Evolutionary conservation across 2,329 filamentous ascomycete genomes (phyloP).

Genomic region (Hyphodiscus sp.): DNA sequence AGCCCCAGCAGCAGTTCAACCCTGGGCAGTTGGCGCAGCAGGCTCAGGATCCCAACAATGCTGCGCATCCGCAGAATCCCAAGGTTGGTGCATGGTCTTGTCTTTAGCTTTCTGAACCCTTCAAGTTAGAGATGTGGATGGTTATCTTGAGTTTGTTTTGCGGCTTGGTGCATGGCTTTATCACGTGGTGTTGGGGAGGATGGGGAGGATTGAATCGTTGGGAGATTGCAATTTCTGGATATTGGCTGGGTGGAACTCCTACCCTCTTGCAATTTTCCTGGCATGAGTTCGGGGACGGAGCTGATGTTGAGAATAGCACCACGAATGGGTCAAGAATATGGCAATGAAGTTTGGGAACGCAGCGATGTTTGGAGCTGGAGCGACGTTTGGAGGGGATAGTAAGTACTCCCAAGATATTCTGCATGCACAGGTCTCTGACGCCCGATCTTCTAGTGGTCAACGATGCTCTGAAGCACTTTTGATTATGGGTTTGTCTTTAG

Average conservation of each 20-base stretch:
- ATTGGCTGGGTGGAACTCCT: too few relatives aligned
- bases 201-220: too few relatives aligned
- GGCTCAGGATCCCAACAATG: conserved; percentile 27
- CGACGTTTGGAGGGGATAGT: conserved; percentile 26
- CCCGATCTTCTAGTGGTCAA: conserved; percentile 18
- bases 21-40: conserved; percentile 22
- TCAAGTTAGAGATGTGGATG: background rate
- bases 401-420: too few relatives aligned
- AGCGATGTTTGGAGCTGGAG: conserved; percentile 28
- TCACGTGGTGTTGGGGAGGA: too few relatives aligned
- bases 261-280: background rate
- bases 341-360: conserved; percentile 26
- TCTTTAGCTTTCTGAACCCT: background rate
- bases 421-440: too few relatives aligned
- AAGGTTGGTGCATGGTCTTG: conserved; percentile 10
- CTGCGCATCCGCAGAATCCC: conserved; percentile 27
- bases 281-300: background rate
- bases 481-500: background rate
- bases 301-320: conserved; percentile 15
- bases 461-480: conserved; percentile 18
- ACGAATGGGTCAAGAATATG: conserved; percentile 26
- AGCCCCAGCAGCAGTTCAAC: conserved; percentile 16
- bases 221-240: too few relatives aligned
- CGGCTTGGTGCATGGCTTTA: background rate
- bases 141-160: background rate